A percentile compares a stretch with the other conserved stretches of the same genome.
These are phyloP conservation scores for Stentor coeruleus DNA, from an alignment of 73 alveolate genomes.

Conservation along the genomic window DNA sequence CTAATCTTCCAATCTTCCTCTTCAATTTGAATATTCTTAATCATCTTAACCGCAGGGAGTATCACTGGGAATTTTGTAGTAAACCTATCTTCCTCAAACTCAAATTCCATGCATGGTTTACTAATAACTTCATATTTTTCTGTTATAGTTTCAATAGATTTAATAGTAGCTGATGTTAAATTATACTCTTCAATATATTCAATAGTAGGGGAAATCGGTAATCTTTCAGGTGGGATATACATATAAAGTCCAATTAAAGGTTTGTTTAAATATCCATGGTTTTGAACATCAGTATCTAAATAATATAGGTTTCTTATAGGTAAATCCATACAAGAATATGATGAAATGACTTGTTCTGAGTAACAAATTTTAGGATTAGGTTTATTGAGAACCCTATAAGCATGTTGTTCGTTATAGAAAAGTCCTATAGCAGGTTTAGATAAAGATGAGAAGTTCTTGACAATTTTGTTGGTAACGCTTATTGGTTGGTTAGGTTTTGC, in stretches of 20 bases:
- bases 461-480: neutral
- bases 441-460: neutral
- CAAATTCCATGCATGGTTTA: neutral
- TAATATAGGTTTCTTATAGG: neutral
- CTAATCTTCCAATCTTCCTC: conserved; percentile 7
- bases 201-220: neutral
- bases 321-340: neutral
- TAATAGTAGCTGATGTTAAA: too few relatives aligned
- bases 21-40: neutral
- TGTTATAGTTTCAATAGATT: neutral
- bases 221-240: neutral
- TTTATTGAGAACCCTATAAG: neutral
- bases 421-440: neutral
- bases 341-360: neutral
- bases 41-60: neutral
- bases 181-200: neutral
- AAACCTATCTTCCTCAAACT: neutral
- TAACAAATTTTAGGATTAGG: neutral
- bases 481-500: neutral
- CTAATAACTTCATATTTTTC: too few relatives aligned
- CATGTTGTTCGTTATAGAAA: neutral
- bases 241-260: neutral
- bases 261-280: neutral
- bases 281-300: neutral
- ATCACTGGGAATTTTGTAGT: neutral